Evolutionary conservation across 2,329 filamentous ascomycete species (phyloP).

Genomic region (Talaromyces atroroseus): DNA sequence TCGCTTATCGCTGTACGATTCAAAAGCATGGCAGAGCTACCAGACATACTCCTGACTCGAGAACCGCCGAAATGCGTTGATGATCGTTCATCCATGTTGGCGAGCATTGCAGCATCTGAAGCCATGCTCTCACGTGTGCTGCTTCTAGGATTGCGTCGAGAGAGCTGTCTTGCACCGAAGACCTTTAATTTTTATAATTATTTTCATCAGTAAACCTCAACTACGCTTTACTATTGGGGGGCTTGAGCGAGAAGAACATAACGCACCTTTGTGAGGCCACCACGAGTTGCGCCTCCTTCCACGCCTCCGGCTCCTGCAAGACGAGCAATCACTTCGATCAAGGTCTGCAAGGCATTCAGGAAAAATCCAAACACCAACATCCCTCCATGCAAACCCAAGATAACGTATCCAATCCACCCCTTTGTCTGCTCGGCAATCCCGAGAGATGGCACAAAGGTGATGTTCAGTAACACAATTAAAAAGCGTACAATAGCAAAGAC

Average conservation of each 20-base stretch:
- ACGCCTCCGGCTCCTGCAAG: conserved; percentile 78
- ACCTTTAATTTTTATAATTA: too few relatives aligned
- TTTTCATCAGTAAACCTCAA: background rate
- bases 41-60: conserved; percentile 55
- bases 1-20: conserved; percentile 45
- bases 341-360: conserved; percentile 81
- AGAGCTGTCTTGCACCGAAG: conserved; percentile 85
- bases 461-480: conserved; percentile 67
- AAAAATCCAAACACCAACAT: conserved; percentile 90
- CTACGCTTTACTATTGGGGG: background rate
- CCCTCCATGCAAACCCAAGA: conserved; percentile 76
- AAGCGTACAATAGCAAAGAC: conserved; percentile 76
- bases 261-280: conserved; percentile 69
- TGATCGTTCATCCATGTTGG: conserved; percentile 59
- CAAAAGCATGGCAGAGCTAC: conserved; percentile 57
- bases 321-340: conserved; percentile 81
- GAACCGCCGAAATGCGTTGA: conserved; percentile 49
- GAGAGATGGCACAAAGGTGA: conserved; percentile 78
- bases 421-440: conserved; percentile 72
- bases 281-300: conserved; percentile 62
- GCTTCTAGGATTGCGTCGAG: conserved; percentile 62
- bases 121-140: conserved; percentile 67
- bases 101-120: conserved; percentile 76
- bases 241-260: conserved; percentile 11
- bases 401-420: conserved; percentile 92